phyloP scores from a whole-genome alignment of 2,329 filamentous ascomycete genomes.

The Ophiocordyceps unilateralis region DNA sequence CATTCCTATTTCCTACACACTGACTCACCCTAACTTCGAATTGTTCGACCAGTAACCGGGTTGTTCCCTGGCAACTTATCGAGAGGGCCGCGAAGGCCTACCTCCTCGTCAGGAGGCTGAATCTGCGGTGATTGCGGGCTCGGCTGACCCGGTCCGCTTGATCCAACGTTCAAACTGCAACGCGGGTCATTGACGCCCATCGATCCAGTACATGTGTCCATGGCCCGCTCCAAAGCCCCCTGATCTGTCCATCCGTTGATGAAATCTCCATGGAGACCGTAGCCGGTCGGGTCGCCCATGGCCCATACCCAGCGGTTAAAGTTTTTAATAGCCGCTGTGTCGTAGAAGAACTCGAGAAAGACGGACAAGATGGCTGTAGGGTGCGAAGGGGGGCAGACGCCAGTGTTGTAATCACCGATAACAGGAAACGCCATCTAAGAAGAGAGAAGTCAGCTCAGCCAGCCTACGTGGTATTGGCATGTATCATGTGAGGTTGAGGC shows the following conservation, averaged over 20 bases:
- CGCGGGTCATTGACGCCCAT: slow-evolving; percentile 7
- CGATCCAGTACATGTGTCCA: slow-evolving; percentile 10
- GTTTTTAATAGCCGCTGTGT: slow-evolving; percentile 13
- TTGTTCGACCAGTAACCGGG: slow-evolving; percentile 5
- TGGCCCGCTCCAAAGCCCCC: slow-evolving; percentile 8
- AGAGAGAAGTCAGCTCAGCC: too few species aligned
- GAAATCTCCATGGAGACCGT: slow-evolving; percentile 13
- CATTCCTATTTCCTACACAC: neutral
- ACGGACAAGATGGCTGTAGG: slow-evolving; percentile 25
- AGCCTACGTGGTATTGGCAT: too few species aligned
- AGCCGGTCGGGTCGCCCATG: slow-evolving; percentile 11
- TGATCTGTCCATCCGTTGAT: slow-evolving; percentile 14
- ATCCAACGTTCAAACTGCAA: slow-evolving; percentile 11
- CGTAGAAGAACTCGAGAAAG: slow-evolving; percentile 28
- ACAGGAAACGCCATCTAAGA: slow-evolving; percentile 12
- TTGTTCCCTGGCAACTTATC: slow-evolving; percentile 11
- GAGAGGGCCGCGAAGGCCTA: slow-evolving; percentile 9
- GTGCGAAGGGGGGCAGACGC: slow-evolving; percentile 21
- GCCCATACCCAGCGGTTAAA: slow-evolving; percentile 12
- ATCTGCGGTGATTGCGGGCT: slow-evolving; percentile 6
- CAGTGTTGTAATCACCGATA: slow-evolving; percentile 11
- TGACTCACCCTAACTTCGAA: neutral
- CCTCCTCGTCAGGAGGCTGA: slow-evolving; percentile 8
- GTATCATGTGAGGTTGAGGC: too few species aligned
- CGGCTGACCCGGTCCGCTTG: slow-evolving; percentile 8